Conservation (phyloP, 257 asterid species). For the Fraxinus pennsylvanica region DNA sequence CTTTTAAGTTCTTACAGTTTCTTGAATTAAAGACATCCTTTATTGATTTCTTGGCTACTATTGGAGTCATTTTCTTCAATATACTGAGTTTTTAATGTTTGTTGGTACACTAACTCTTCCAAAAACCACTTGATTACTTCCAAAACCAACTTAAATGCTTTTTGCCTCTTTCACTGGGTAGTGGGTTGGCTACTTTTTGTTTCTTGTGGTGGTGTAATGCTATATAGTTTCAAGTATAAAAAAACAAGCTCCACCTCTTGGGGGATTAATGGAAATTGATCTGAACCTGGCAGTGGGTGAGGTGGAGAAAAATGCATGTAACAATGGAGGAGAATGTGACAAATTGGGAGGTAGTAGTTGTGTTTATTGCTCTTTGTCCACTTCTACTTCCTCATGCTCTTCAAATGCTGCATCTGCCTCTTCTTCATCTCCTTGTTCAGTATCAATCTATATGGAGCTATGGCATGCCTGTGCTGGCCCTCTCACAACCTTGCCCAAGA, state of each 20-base stretch:
- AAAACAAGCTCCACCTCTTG: slow-evolving; percentile 18
- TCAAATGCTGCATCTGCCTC: slow-evolving; percentile 58
- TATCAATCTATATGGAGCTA: slow-evolving; percentile 70
- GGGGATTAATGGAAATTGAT: slow-evolving; percentile 83
- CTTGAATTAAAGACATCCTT: slow-evolving; percentile 55
- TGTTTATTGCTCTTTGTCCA: slow-evolving; percentile 45
- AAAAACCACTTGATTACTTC: slow-evolving; percentile 36
- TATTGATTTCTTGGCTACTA: slow-evolving; percentile 37
- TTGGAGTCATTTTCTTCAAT: slow-evolving; percentile 36
- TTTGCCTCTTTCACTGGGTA: slow-evolving; percentile 8
- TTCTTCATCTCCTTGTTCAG: slow-evolving; percentile 32
- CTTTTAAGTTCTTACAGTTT: slow-evolving; percentile 41
- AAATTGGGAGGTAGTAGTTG: slow-evolving; percentile 43
- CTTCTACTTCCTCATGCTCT: slow-evolving; percentile 67
- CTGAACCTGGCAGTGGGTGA: slow-evolving; percentile 72
- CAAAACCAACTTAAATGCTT: slow-evolving; percentile 28
- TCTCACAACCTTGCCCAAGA: slow-evolving; percentile 76
- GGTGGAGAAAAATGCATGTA: slow-evolving; percentile 63
- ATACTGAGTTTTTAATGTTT: slow-evolving; percentile 30
- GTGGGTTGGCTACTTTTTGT: slow-evolving; percentile 18
- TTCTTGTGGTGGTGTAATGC: slow-evolving; percentile 28
- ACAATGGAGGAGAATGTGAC: slow-evolving; percentile 65
- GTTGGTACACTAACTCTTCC: slow-evolving; percentile 26
- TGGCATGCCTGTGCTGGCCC: slow-evolving; percentile 99
- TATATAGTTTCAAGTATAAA: slow-evolving; percentile 19